Percentiles rank a stretch among this genome's conserved stretches.
Conservation (phyloP, 2,329 filamentous ascomycete species). For the Exophiala viscosa region DNA sequence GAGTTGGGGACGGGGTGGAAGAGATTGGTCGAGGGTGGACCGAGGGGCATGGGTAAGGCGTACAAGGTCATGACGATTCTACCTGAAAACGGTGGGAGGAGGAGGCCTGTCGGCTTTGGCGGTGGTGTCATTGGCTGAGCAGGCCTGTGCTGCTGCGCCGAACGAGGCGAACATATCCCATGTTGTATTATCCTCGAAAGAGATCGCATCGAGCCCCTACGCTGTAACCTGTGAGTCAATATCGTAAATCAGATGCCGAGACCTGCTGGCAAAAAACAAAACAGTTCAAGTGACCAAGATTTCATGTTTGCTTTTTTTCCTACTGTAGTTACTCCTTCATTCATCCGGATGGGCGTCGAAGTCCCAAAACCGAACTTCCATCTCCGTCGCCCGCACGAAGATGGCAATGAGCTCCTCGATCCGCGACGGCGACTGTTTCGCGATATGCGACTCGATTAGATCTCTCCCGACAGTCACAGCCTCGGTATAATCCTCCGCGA, state of each 20-base stretch:
- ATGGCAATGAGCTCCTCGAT: constrained; percentile 80
- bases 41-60: constrained; percentile 84
- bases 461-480: constrained; percentile 66
- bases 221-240: too few species aligned
- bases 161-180: too few species aligned
- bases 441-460: constrained; percentile 70
- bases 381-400: constrained; percentile 80
- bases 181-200: too few species aligned
- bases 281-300: background rate
- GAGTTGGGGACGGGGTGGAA: constrained; percentile 72
- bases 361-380: constrained; percentile 73
- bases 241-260: too few species aligned
- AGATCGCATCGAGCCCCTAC: too few species aligned
- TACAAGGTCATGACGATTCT: constrained; percentile 93
- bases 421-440: constrained; percentile 67
- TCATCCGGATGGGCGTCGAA: constrained; percentile 50
- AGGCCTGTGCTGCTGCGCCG: too few species aligned
- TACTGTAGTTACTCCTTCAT: background rate
- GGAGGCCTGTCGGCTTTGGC: constrained; percentile 87
- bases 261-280: too few species aligned
- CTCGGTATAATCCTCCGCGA: constrained; percentile 70
- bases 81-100: constrained; percentile 69
- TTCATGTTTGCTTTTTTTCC: background rate
- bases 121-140: constrained; percentile 49
- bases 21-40: constrained; percentile 76